Evolutionary conservation across 2,329 filamentous ascomycete species (phyloP).

Genomic region (Amesomyces nigricolor): DNA sequence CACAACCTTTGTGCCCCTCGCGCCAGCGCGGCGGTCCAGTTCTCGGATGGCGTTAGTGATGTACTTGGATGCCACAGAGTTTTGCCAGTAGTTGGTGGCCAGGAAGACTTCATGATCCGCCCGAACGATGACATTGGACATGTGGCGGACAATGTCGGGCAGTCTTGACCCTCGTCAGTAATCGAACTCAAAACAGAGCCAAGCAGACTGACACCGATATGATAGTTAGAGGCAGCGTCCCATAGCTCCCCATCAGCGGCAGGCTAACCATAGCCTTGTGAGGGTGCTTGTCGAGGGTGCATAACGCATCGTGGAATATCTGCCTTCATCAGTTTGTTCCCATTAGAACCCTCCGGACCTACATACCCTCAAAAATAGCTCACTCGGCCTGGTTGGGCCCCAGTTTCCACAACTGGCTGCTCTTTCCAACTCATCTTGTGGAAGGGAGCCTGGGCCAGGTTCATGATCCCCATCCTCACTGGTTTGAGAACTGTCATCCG

Average conservation of each 20-base stretch:
- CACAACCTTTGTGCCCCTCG: constrained; percentile 51
- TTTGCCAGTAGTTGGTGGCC: constrained; percentile 71
- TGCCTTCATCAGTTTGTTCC: constrained; percentile 26
- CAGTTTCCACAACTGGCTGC: constrained; percentile 61
- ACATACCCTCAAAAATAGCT: constrained; percentile 58
- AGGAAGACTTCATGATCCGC: constrained; percentile 69
- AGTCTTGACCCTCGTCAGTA: constrained; percentile 34
- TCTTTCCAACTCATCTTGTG: constrained; percentile 43
- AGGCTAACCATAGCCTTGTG: constrained; percentile 47
- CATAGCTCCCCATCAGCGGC: constrained; percentile 48
- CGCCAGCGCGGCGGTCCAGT: constrained; percentile 59
- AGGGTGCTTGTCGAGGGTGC: constrained; percentile 47
- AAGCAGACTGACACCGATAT: constrained; percentile 48
- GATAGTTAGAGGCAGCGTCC: constrained; percentile 62
- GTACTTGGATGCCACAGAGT: constrained; percentile 60
- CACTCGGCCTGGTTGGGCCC: constrained; percentile 56
- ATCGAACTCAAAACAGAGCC: not conserved
- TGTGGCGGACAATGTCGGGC: constrained; percentile 67
- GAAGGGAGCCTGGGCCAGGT: constrained; percentile 15
- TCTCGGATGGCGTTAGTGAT: constrained; percentile 65
- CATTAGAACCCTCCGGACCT: not conserved
- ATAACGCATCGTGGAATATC: constrained; percentile 61
- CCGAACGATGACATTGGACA: constrained; percentile 68
- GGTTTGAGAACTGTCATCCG: constrained; percentile 19
- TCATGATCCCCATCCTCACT: not conserved